These are phyloP conservation scores for Maudiozyma pseudohumilis DNA, from an alignment of 805 yeast species.

Conservation along the genomic window DNA sequence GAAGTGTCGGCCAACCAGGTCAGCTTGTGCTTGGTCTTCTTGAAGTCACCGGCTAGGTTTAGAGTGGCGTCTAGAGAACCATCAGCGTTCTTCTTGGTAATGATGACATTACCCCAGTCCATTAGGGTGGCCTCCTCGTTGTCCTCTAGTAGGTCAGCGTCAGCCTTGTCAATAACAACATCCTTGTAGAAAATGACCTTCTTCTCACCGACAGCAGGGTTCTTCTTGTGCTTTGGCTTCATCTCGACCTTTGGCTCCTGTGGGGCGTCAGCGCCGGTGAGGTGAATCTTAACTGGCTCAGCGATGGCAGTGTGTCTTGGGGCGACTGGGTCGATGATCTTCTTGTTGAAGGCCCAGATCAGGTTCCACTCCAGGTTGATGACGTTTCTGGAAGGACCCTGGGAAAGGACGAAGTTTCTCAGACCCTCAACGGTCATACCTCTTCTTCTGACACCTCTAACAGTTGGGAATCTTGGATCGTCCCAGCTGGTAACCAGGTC, in stretches of 20 bases:
- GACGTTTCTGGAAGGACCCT: constrained; percentile 97
- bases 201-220: constrained; percentile 81
- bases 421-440: constrained; percentile 99
- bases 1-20: constrained; percentile 88
- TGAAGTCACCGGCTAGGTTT: constrained; percentile 93
- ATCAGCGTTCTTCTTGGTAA: constrained; percentile 58
- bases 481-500: constrained; percentile 88
- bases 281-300: constrained; percentile 59
- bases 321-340: constrained; percentile 92
- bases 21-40: constrained; percentile 86
- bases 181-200: constrained; percentile 56
- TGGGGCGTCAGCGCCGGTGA: constrained; percentile 56
- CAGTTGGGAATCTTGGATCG: constrained; percentile 99
- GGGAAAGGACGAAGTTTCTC: constrained; percentile 83
- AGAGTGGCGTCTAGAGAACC: constrained; percentile 66
- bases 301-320: constrained; percentile 88
- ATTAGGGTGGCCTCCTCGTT: constrained; percentile 93
- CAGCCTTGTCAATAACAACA: constrained; percentile 76
- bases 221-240: constrained; percentile 91
- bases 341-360: constrained; percentile 96
- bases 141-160: constrained; percentile 61
- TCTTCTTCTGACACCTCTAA: constrained; percentile 97
- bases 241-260: constrained; percentile 50
- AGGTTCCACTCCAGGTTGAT: constrained; percentile 95
- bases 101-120: constrained; percentile 97